These are phyloP conservation scores for Trichoderma asperellum DNA, from an alignment of 2,329 filamentous ascomycete genomes.

Conservation along the genomic window DNA sequence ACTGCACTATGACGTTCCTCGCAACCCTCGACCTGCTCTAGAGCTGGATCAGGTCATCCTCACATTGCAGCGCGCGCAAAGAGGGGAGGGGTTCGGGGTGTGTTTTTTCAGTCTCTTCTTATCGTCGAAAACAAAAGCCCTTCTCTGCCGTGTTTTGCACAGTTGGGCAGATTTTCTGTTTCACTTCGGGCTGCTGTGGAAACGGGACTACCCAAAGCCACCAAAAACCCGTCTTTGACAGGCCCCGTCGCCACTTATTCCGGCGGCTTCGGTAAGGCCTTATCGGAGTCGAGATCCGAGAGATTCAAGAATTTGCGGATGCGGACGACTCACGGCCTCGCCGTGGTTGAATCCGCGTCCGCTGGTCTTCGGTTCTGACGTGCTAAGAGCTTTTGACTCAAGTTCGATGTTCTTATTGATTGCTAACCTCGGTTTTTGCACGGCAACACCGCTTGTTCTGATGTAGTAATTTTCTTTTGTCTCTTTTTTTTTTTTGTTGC, in stretches of 20 bases:
- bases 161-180: neutral
- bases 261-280: conserved; percentile 15
- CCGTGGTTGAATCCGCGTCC: neutral
- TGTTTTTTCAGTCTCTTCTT: neutral
- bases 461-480: neutral
- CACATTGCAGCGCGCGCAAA: conserved; percentile 12
- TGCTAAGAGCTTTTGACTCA: conserved; percentile 18
- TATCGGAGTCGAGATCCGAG: neutral
- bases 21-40: neutral
- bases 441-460: neutral
- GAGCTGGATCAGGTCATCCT: conserved; percentile 11
- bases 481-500: conserved; percentile 35
- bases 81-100: neutral
- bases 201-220: neutral
- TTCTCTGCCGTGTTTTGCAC: neutral
- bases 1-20: conserved; percentile 25
- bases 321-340: neutral
- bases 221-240: neutral
- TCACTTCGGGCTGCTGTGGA: neutral
- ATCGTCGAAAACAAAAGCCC: neutral
- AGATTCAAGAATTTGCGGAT: neutral
- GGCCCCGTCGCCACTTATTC: conserved; percentile 7
- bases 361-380: neutral
- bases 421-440: neutral
- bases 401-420: neutral